phyloP scores from a whole-genome alignment of 345 rosid species.

The Toxicodendron radicans region DNA sequence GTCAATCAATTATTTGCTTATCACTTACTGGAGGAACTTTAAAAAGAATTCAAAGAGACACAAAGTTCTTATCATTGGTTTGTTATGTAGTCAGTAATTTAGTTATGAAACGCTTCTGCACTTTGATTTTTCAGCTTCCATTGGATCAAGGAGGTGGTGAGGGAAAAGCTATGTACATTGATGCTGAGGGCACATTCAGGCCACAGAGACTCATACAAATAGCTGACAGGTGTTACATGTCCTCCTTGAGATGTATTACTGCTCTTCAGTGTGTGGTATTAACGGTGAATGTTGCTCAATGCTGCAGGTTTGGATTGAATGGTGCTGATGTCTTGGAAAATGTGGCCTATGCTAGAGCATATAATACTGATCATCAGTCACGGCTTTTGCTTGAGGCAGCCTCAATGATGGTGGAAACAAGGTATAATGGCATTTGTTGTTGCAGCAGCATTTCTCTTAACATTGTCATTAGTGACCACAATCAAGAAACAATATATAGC shows the following conservation, averaged over 20 bases:
- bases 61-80: background rate
- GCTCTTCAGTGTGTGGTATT: constrained; percentile 9
- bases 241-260: constrained; percentile 13
- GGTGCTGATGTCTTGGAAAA: constrained; percentile 97
- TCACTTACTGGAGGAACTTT: background rate
- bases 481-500: background rate
- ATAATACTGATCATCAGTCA: constrained; percentile 97
- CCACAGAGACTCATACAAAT: constrained; percentile 95
- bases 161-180: constrained; percentile 98
- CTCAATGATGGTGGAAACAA: constrained; percentile 98
- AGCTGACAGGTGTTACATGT: constrained; percentile 69
- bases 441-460: background rate
- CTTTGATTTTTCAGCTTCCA: constrained; percentile 64
- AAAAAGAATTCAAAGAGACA: background rate
- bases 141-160: constrained; percentile 99
- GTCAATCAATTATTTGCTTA: background rate
- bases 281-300: constrained; percentile 11
- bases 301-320: constrained; percentile 79
- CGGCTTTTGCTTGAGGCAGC: constrained; percentile 99
- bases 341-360: constrained; percentile 96
- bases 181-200: constrained; percentile 97
- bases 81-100: background rate
- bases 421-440: constrained; percentile 37
- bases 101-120: background rate
- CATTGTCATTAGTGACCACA: background rate